Evolutionary conservation across 2,329 filamentous ascomycete genomes (phyloP).

Genomic region (Aureobasidium sp.): DNA sequence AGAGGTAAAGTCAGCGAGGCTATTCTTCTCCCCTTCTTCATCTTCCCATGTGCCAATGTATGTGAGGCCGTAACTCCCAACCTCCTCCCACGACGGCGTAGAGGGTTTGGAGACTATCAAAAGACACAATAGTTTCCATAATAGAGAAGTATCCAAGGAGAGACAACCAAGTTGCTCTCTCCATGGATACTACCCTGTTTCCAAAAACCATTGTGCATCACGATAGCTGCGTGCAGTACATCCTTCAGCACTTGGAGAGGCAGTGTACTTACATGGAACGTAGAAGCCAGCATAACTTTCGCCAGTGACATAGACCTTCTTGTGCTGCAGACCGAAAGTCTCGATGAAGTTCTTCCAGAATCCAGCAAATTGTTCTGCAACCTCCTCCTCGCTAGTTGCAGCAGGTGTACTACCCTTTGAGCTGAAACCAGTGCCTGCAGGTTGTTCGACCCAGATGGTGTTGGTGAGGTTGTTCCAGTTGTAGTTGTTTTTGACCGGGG

Average conservation of each 20-base stretch:
- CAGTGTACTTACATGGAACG: slow-evolving; percentile 39
- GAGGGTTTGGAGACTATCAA: too few species aligned
- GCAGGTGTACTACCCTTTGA: slow-evolving; percentile 32
- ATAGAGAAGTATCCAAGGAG: too few species aligned
- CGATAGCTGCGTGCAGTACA: too few species aligned
- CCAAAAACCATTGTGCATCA: too few species aligned
- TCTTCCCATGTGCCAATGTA: too few species aligned
- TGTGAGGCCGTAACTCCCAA: too few species aligned
- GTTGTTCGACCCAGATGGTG: slow-evolving; percentile 34
- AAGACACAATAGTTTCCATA: too few species aligned
- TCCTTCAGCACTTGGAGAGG: too few species aligned
- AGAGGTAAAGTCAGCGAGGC: background rate
- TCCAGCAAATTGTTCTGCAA: slow-evolving; percentile 38
- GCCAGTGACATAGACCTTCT: slow-evolving; percentile 61
- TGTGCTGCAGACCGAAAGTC: slow-evolving; percentile 45
- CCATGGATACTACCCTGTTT: too few species aligned
- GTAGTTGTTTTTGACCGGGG: background rate
- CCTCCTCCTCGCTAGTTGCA: slow-evolving; percentile 40
- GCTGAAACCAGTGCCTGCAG: slow-evolving; percentile 32
- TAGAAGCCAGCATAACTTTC: slow-evolving; percentile 56
- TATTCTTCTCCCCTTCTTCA: background rate
- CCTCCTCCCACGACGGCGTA: too few species aligned
- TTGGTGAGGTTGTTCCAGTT: background rate
- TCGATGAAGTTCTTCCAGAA: slow-evolving; percentile 49
- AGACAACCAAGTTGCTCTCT: too few species aligned